Base-by-base conservation (phyloP, 352 stramenopile genomes). In the Globisporangium alternatum region DNA sequence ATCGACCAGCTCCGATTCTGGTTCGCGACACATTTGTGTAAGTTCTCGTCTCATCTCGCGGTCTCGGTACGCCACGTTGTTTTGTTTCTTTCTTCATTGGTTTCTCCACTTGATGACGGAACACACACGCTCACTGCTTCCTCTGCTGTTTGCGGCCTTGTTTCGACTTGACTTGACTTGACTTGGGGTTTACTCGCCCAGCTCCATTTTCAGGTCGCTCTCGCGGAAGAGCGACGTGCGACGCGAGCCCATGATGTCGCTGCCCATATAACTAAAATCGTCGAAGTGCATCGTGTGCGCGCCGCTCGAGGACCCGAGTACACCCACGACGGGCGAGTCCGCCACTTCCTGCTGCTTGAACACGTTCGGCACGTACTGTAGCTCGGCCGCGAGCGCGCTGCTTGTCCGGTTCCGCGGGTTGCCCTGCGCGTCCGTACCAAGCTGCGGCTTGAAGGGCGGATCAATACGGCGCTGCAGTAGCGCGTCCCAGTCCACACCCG, bases 221-320 rank as follows among this genome's bases (percentile, higher is more conserved):
- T 95, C 83, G 19, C 83, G 80, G 68, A 93, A 93, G 60, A 93
- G 70, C 22, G 86, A 93, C 22, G 83, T 92, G 44, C 80, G 82
- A n/a, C 86, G 78, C 30, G 83, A 93, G 33, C 86, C 86, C 68
- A 91, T 89, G 57, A 95, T 86, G 55, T 93, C 86, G 65, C 86
- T 95, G 59, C 84, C 86, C 85, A 93, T 93, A 70, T 93, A 95
- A 53, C 81, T 92, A 63, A 93, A 95, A 66, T 93, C 83, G 35
- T 95, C 86, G 48, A 95, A 95, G 67, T 93, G 84, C 84, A 92
- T 92, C 39, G 85, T 81, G 67, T 86, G 72, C 53, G 65, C 74
- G 30, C 83, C 74, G n/a, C 67, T 77, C 19, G 73, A 78, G 22
- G 79, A 89, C 31, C 81, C 80, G 21, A 89, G 67, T 15, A 76